Evolutionary conservation across 331 rosid genomes (phyloP), one percentile per base, ranked within the genome.

Genomic region (Phaseolus coccineus): DNA sequence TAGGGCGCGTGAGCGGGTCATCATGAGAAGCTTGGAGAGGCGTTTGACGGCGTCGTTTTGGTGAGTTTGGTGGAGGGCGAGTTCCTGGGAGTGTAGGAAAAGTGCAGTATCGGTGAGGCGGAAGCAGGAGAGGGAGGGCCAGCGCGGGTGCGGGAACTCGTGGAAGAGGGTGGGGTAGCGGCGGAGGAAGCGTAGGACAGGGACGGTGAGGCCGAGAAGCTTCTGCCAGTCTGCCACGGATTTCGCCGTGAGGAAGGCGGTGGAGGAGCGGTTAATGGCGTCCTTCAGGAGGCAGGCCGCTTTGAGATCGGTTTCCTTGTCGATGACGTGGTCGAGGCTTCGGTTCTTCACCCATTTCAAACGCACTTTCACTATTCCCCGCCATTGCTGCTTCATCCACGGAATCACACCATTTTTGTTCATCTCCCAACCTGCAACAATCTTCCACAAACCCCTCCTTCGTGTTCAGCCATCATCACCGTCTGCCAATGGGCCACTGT

Each of bases 141-240:
- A 93, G 15, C 91, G 93, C 76, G 96, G 81, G 68, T 95, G 98
- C 3, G 98, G 98, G 78, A 93, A 95, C 81, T 95, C 97, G 6
- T 87, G 88, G 80, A 91, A 95, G 72, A 93, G 89, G 51, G 96
- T 90, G 1, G 99, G 98, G 65, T 93, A 95, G 81, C 99, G 85
- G 64, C 98, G 94, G 71, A 91, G 76, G 90, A 95, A 95, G 4
- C 99, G 98, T 65, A 91, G 88, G 27, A 95, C 96, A 1, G 99
- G 99, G 80, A 95, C 82, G n/a, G 98, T 92, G 69, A 94, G 97
- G 65, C 99, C 99, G 35, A 95, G 96, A 11, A 86, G 88, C 77
- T 91, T 95, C 39, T 93, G 96, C 97, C 99, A 95, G 56, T 91
- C 93, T 44, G 93, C 74, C 66, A 93, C 62, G 56, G 98, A 80